Base-by-base conservation (phyloP, 2,329 filamentous ascomycete genomes). In the Clonostachys sp. region DNA sequence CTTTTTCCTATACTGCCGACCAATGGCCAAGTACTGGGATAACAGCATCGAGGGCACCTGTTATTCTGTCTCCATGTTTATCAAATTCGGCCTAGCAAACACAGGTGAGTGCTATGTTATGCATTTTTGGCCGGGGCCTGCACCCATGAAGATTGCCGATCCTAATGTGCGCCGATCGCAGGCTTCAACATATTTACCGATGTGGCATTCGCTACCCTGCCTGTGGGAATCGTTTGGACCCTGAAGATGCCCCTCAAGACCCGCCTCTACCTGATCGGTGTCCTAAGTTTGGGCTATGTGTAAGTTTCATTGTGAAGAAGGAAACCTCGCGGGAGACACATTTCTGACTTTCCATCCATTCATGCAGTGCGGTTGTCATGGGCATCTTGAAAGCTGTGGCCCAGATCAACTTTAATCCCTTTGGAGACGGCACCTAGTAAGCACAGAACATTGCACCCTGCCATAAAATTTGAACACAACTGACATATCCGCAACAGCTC, bases 171-270 rank as follows among this genome's bases (percentile, higher is more conserved):
- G 16, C 35, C 34, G 17, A 43, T 13, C 17, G 17, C 34, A 24
- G 64, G 55, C 5, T 62, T 69, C 57, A 71, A 72, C 47, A 71
- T 72, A 38, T 60, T 64, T 9, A 72, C 69, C n/a, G 70, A 73
- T 45, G 57, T 71, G 8, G 57, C 64, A n/a, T 69, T 73, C 36
- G 70, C 68, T 1, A 62, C 66, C 2, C 56, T 73, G 16, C 70
- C 71, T 2, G 57, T 72, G 1, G 64, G 66, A 4, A 62, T 74
- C 48, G 68, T 73, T 45, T 67, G 66, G 62, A 55, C 56, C 6
- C 54, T 72, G n/a, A 63, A 72, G 46, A 61, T 69, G 55, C 67
- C 65, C 51, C 54, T 55, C 17, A 60, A 61, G 12, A 62, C 62
- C 2, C 60, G 64, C 17, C 20, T 72, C 1, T 71, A 71, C 18